Evolutionary conservation across 2,329 filamentous ascomycete species (phyloP), one percentile per base, ranked within the genome.

Genomic region (Exophiala oligosperma): DNA sequence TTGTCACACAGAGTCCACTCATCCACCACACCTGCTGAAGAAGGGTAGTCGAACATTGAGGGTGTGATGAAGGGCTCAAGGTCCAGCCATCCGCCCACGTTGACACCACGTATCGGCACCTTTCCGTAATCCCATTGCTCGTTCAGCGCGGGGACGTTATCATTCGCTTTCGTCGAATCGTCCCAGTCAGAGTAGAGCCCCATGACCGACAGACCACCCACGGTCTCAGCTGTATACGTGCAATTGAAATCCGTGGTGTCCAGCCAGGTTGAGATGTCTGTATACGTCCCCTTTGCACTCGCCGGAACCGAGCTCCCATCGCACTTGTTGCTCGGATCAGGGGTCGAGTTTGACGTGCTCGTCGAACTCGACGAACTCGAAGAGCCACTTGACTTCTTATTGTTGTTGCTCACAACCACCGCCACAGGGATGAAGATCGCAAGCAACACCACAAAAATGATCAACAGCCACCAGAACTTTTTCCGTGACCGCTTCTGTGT

Each of bases 21-120:
- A 69, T 99, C 94, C 17, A 97, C 81, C 43, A 97, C 84, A 4
- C 74, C 84, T 77, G 77, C 86, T 65, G 74, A 76, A 1, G 75
- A 72, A 40, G 79, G 77, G 70, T 88, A 91, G 61, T 85, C 76
- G 76, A 99, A 99, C 26, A 96, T 81, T 0, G 92, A 97, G 0
- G 94, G 94, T 3, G 91, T 93, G 71, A 99, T 97, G 72, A 96
- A 97, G 0, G 94, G 94, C 69, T 99, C 94, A 11, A 99, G 77
- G 2, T 89, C 90, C 1, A 99, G 83, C 94, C 94, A 99, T 11
- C 94, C 94, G 51, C 94, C 94, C 1, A 97, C 72, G 68, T 96
- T 97, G 37, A 97, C 91, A 1, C 94, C 94, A 5, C 93, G 85
- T 24, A 95, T 91, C 1, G 92, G 92, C 54, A 81, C 86, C 23